A percentile compares a stretch with the other conserved stretches of the same genome.
Evolutionary conservation across 106 monocot genomes (phyloP).

Genomic region (Dioscorea alata): DNA sequence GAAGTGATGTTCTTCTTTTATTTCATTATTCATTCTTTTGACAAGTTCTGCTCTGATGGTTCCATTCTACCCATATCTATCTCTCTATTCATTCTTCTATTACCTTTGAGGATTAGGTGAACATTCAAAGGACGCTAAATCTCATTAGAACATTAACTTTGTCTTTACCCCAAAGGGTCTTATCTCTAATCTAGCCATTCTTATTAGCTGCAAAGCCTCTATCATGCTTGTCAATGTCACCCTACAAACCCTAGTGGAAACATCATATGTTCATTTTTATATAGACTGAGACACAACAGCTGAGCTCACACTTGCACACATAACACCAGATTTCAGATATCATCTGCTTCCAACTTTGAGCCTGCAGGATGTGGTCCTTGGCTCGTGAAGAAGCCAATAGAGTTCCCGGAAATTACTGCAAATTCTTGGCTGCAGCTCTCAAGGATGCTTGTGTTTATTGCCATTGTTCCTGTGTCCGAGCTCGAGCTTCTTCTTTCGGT

Average conservation of each 20-base stretch:
- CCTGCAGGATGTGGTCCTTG: constrained; percentile 24
- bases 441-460: constrained; percentile 22
- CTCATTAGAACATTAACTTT: constrained; percentile 21
- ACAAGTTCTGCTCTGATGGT: neutral
- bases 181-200: constrained; percentile 1
- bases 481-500: constrained; percentile 17
- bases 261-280: neutral
- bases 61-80: constrained; percentile 5
- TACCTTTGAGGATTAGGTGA: neutral
- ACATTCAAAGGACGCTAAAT: neutral
- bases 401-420: constrained; percentile 15
- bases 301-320: neutral
- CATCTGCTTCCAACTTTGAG: too few species aligned
- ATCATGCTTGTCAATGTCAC: constrained; percentile 33
- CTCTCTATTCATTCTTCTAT: neutral
- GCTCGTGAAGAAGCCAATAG: constrained; percentile 18
- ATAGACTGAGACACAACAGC: neutral
- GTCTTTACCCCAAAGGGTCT: constrained; percentile 59
- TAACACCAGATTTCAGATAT: neutral
- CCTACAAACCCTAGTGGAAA: neutral
- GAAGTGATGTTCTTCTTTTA: too few species aligned
- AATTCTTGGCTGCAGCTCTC: constrained; percentile 20
- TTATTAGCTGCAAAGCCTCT: constrained; percentile 30
- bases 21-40: too few species aligned
- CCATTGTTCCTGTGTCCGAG: constrained; percentile 26